phyloP scores from a whole-genome alignment of 441 rosid species.

The Macaranga tanarius region DNA sequence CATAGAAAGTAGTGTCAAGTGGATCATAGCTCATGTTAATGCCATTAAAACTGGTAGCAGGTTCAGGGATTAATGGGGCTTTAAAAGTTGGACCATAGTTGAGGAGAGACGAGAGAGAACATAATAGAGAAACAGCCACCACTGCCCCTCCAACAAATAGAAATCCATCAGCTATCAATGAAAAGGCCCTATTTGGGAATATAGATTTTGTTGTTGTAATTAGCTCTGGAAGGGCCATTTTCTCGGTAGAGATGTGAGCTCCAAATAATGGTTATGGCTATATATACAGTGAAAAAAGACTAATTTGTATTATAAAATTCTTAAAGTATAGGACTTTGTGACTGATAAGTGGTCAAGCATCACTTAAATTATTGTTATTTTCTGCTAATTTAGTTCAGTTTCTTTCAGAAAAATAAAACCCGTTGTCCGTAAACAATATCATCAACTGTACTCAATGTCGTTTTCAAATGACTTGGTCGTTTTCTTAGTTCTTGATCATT shows the following conservation, averaged over 20 bases:
- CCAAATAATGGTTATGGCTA: background rate
- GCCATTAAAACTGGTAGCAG: background rate
- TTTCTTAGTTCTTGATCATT: no score
- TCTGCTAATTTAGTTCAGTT: no score
- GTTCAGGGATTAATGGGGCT: background rate
- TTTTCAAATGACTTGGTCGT: no score
- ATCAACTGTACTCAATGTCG: no score
- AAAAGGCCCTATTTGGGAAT: background rate
- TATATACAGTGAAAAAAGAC: background rate
- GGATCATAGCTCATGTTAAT: slow-evolving; percentile 39
- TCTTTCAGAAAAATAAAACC: no score
- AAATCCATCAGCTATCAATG: background rate
- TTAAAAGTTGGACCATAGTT: background rate
- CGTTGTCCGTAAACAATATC: no score
- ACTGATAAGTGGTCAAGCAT: no score
- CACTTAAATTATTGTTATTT: no score
- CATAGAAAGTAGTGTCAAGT: slow-evolving; percentile 52
- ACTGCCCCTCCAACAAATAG: slow-evolving; percentile 8
- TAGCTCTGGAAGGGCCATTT: background rate
- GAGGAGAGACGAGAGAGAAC: background rate
- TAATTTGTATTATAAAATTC: no score
- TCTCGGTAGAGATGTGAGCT: background rate
- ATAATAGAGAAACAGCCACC: slow-evolving; percentile 3
- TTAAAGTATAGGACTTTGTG: no score
- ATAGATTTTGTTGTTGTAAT: background rate